These are phyloP conservation scores for Suillus discolor DNA, from an alignment of 768 basidiomycete genomes.

Conservation along the genomic window DNA sequence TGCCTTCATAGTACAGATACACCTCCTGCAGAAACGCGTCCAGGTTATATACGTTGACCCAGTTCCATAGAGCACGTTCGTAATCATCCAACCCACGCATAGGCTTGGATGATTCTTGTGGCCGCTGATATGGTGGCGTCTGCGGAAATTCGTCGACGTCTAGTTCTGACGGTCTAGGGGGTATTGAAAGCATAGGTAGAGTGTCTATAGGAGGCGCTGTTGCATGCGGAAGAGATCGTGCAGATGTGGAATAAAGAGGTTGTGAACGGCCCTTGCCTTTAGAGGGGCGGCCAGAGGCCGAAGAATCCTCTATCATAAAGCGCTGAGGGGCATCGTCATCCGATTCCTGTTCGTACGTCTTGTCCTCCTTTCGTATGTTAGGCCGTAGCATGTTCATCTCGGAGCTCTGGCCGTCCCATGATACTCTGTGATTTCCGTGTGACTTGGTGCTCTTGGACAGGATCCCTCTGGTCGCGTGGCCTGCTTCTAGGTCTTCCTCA, in stretches of 20 bases:
- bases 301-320: slow-evolving; percentile 78
- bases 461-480: slow-evolving; percentile 39
- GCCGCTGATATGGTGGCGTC: slow-evolving; percentile 22
- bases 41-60: slow-evolving; percentile 98
- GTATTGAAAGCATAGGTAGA: slow-evolving; percentile 47
- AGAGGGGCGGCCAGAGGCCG: slow-evolving; percentile 26
- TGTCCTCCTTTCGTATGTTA: slow-evolving; percentile 72
- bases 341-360: slow-evolving; percentile 59
- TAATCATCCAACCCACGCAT: slow-evolving; percentile 79
- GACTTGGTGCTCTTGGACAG: slow-evolving; percentile 34
- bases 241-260: slow-evolving; percentile 53
- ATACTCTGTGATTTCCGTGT: slow-evolving; percentile 53
- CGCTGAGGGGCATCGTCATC: slow-evolving; percentile 87
- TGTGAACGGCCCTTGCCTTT: slow-evolving; percentile 48
- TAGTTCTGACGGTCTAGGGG: slow-evolving; percentile 68
- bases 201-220: slow-evolving; percentile 40
- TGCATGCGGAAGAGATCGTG: slow-evolving; percentile 40
- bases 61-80: slow-evolving; percentile 95
- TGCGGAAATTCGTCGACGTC: slow-evolving; percentile 39
- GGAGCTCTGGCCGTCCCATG: slow-evolving; percentile 59
- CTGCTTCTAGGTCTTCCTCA: slow-evolving; percentile 68
- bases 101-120: slow-evolving; percentile 36
- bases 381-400: slow-evolving; percentile 64
- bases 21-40: slow-evolving; percentile 95
- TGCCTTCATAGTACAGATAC: slow-evolving; percentile 95